phyloP scores from a whole-genome alignment of 441 rosid genomes.

The Populus tomentosa region DNA sequence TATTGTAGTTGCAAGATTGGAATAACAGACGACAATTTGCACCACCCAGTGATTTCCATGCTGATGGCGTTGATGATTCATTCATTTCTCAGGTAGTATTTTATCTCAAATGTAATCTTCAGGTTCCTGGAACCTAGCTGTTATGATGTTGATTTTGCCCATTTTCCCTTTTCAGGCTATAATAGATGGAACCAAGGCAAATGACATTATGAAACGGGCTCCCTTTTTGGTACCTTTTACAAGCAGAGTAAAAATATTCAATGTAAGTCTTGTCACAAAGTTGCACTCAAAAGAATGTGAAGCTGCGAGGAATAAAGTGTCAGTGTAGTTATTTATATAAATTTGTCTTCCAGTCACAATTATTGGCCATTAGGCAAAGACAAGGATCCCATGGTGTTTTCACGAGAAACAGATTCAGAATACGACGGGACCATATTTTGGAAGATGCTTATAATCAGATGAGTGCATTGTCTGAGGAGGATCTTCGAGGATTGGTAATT shows the following conservation, averaged over 20 bases:
- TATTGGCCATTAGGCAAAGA: slow-evolving; percentile 67
- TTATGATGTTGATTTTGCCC: slow-evolving; percentile 20
- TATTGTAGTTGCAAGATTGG: slow-evolving; percentile 93
- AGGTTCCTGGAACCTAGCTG: not conserved
- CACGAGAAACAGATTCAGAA: slow-evolving; percentile 82
- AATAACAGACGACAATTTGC: slow-evolving; percentile 81
- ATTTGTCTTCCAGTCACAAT: slow-evolving; percentile 57
- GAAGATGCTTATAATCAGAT: slow-evolving; percentile 99
- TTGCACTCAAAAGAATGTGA: too few species aligned
- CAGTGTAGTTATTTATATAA: slow-evolving; percentile 2
- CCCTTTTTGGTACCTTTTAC: slow-evolving; percentile 97
- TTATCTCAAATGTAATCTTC: slow-evolving; percentile 20
- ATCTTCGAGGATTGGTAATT: slow-evolving; percentile 85
- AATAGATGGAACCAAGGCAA: slow-evolving; percentile 80
- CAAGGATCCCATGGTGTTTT: slow-evolving; percentile 72
- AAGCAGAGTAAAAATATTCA: slow-evolving; percentile 90
- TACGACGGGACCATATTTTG: slow-evolving; percentile 86
- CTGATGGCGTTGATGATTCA: slow-evolving; percentile 81
- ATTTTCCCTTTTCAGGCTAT: slow-evolving; percentile 54
- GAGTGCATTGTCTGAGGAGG: slow-evolving; percentile 93
- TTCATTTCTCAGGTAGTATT: slow-evolving; percentile 86
- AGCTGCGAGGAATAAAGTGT: not conserved
- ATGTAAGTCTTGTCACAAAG: slow-evolving; percentile 55
- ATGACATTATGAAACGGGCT: slow-evolving; percentile 92
- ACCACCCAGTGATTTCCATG: slow-evolving; percentile 84